Evolutionary conservation across 495 filamentous ascomycete genomes (phyloP), one percentile per base, ranked within the genome.

Genomic region (Penicillium verhagenii): DNA sequence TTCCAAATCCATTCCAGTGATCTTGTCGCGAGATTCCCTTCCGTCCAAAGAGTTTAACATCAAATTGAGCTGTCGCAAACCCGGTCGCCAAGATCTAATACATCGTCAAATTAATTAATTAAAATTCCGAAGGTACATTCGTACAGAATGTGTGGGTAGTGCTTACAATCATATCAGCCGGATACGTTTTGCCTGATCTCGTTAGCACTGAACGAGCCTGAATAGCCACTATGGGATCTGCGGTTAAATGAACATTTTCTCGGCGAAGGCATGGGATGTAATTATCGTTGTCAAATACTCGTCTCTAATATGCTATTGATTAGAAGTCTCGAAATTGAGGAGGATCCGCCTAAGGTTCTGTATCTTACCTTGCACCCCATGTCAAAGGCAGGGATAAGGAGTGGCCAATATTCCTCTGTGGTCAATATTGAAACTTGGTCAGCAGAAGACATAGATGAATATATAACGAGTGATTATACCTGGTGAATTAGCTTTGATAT

Each of bases 111-210:
- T n/a, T n/a, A n/a, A n/a, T 28, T 9, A 9, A 28, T 28, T 28
- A 28, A 9, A 28, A 28, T 3, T 28, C n/a, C n/a, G 26, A 28
- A 9, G 1, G 2, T 28, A 28, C 26, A 9, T 28, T 9, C 26
- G n/a, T n/a, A n/a, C 26, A 1, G 10, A 2, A 28, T 6, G 1
- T 9, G 1, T 28, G 26, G 6, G 26, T 28, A 9, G 26, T 9
- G 10, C 53, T 31, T 52, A 64, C 61, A 29, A 60, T 64, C 7
- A 39, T 29, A 56, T 64, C 61, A 7, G 55, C 58, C 1, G 51
- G 31, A 29, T 54, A 25, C 11, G 28, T 8, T 14, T 29, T 20
- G 7, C 52, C 58, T 1, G 61, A 61, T 21, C 50, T 37, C n/a
- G 60, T 64, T 11, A 60, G 19, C 8, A 57, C 31, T 4, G 57